Evolutionary conservation across 2,329 filamentous ascomycete species (phyloP).

Genomic region (Metarhizium brunneum): DNA sequence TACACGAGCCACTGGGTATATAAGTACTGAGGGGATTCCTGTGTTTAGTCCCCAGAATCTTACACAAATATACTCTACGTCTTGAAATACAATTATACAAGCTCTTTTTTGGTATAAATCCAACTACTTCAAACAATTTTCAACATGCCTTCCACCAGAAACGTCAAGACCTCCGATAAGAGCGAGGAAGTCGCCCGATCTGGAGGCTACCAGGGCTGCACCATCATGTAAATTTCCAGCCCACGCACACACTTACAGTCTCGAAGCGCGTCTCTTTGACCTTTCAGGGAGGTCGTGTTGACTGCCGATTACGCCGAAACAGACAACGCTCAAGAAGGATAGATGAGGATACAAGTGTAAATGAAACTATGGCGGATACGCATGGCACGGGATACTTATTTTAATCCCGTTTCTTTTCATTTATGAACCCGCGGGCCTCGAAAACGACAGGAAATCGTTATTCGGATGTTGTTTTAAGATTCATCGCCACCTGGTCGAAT

Average conservation of each 20-base stretch:
- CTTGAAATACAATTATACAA: background rate
- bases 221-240: slow-evolving; percentile 22
- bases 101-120: background rate
- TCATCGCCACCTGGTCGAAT: background rate
- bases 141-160: slow-evolving; percentile 21
- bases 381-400: background rate
- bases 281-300: background rate
- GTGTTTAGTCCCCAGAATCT: background rate
- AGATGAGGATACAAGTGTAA: background rate
- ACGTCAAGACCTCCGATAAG: slow-evolving; percentile 15
- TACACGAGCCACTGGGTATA: background rate
- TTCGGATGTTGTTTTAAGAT: background rate
- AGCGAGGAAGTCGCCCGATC: background rate
- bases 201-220: slow-evolving; percentile 14
- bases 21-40: background rate
- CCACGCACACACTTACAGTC: background rate
- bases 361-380: background rate
- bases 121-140: slow-evolving; percentile 1
- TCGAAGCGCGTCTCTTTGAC: background rate
- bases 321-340: background rate
- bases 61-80: background rate
- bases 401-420: background rate
- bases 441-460: background rate
- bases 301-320: background rate
- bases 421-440: background rate